Evolutionary conservation across 2,329 filamentous ascomycete genomes (phyloP), one percentile per base, ranked within the genome.

Genomic region (Diplocarpon mali): DNA sequence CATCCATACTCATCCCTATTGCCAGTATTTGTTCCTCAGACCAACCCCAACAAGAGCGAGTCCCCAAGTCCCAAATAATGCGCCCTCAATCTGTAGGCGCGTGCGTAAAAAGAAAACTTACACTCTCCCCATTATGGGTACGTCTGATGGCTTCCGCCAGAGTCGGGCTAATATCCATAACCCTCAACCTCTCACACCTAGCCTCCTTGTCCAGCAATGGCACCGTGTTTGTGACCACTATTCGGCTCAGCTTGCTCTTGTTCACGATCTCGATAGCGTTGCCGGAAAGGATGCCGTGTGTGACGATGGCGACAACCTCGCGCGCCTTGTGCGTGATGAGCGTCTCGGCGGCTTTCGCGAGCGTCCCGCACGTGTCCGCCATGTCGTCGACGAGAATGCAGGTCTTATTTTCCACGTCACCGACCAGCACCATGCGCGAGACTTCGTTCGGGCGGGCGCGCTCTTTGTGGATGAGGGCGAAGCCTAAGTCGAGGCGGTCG

Each of bases 381-480:
- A 96, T 95, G 63, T 96, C 90, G 63, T 96, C 90, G 38, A 98
- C 90, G 39, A 98, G 80, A 60, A 98, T 95, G 48, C 90, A 90
- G 27, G 90, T 81, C 69, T 92, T 92, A 67, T 85, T 85, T 54
- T 80, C 76, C 38, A 96, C 92, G 54, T 93, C 88, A 54, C 92
- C 92, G 40, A 96, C 90, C n/a, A 98, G 81, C 1, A 88, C 85
- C 87, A 95, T 94, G 58, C 86, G 82, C 9, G 84, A 87, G 49
- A 95, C 88, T 61, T 93, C 88, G 59, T 94, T 93, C 48, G 81
- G 81, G n/a, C 86, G 79, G 5, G 88, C 84, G 46, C 89, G 85
- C 67, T 95, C 90, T 70, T 96, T 95, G 75, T 95, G 89, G 56
- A 96, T 96, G 44, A 96, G 77, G 8, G 90, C 90, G 64, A 96